Evolutionary conservation across 768 basidiomycete species (phyloP).

Genomic region (Sarcomyxa edulis): DNA sequence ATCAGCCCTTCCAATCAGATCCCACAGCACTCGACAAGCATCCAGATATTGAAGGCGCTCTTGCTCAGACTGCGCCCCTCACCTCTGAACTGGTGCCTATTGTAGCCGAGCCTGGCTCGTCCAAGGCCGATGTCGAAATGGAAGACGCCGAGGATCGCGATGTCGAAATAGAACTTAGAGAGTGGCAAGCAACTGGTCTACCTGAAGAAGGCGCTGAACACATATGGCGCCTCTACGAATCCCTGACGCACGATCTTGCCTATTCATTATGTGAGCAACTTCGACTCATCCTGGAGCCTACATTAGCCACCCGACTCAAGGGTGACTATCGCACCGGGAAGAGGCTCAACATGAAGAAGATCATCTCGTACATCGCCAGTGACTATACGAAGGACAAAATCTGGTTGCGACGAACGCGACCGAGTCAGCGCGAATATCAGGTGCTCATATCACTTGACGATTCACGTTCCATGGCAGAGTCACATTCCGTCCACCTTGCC

Average conservation of each 20-base stretch:
- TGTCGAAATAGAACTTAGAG: slow-evolving; percentile 45
- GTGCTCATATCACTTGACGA: slow-evolving; percentile 93
- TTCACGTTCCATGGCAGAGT: slow-evolving; percentile 94
- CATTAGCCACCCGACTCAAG: slow-evolving; percentile 86
- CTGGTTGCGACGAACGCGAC: slow-evolving; percentile 92
- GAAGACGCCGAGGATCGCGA: slow-evolving; percentile 25
- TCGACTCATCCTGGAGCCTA: slow-evolving; percentile 93
- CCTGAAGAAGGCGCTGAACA: slow-evolving; percentile 53
- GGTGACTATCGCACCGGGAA: slow-evolving; percentile 98
- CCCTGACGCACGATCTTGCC: slow-evolving; percentile 86
- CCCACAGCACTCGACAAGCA: slow-evolving; percentile 16
- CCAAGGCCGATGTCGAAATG: slow-evolving; percentile 18
- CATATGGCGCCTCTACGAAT: slow-evolving; percentile 91
- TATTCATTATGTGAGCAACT: slow-evolving; percentile 93
- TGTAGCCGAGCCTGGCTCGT: slow-evolving; percentile 29
- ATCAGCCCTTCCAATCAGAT: slow-evolving; percentile 17
- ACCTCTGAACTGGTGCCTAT: slow-evolving; percentile 36
- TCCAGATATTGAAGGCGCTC: slow-evolving; percentile 39
- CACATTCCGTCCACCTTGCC: slow-evolving; percentile 87
- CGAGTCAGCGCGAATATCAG: slow-evolving; percentile 93
- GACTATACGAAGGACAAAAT: slow-evolving; percentile 99
- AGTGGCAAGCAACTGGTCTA: slow-evolving; percentile 60
- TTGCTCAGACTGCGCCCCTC: slow-evolving; percentile 26
- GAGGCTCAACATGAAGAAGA: slow-evolving; percentile 97
- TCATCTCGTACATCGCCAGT: slow-evolving; percentile 95